phyloP scores from a whole-genome alignment of 2,329 filamentous ascomycete genomes.

The Neonectria coccinea region DNA sequence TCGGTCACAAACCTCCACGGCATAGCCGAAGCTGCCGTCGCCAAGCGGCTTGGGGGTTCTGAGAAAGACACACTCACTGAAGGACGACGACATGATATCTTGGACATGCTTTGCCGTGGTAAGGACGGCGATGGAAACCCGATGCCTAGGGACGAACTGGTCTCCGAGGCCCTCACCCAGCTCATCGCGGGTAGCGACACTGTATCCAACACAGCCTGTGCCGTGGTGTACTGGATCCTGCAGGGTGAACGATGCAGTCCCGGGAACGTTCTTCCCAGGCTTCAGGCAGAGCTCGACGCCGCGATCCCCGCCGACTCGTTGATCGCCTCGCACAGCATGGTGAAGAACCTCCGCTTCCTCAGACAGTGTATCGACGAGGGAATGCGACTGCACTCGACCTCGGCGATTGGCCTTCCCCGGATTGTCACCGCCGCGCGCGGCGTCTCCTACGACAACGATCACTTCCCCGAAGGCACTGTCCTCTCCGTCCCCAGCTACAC shows the following conservation, averaged over 20 bases:
- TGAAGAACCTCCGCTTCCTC: constrained; percentile 28
- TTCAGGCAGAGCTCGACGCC: constrained; percentile 27
- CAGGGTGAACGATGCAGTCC: constrained; percentile 26
- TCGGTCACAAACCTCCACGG: constrained; percentile 29
- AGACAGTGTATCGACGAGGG: constrained; percentile 29
- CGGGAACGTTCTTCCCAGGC: constrained; percentile 16
- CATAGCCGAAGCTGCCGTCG: constrained; percentile 23
- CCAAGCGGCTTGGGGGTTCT: constrained; percentile 12
- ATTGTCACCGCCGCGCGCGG: constrained; percentile 25
- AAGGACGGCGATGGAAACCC: constrained; percentile 25
- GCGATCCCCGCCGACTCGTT: constrained; percentile 16
- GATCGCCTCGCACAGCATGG: constrained; percentile 22
- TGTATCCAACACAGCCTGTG: constrained; percentile 30
- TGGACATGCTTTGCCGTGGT: constrained; percentile 25
- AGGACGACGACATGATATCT: constrained; percentile 21
- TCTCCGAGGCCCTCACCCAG: constrained; percentile 30
- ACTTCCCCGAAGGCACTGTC: constrained; percentile 30
- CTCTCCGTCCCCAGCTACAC: constrained; percentile 29
- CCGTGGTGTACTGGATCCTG: constrained; percentile 31
- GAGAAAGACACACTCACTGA: constrained; percentile 2
- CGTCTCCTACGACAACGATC: constrained; percentile 21
- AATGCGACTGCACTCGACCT: constrained; percentile 31
- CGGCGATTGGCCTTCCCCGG: constrained; percentile 28
- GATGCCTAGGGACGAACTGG: constrained; percentile 26
- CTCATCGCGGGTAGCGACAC: constrained; percentile 35